Evolutionary conservation across 2,329 filamentous ascomycete genomes (phyloP).

Genomic region (Zalaria obscura): DNA sequence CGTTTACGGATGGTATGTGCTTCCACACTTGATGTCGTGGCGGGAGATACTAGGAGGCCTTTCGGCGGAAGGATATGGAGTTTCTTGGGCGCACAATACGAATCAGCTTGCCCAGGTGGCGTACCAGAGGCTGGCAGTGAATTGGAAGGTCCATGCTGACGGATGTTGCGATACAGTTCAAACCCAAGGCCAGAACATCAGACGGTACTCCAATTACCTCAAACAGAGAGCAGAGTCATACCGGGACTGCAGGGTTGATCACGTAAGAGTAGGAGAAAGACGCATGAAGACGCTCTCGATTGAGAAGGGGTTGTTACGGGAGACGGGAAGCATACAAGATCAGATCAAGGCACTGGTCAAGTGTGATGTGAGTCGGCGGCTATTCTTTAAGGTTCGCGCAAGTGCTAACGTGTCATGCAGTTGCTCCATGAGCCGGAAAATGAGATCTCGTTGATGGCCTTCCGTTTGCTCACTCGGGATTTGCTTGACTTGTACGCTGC

Average conservation of each 20-base stretch:
- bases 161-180: slow-evolving; percentile 47
- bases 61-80: no score
- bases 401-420: slow-evolving; percentile 27
- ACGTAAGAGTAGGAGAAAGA: slow-evolving; percentile 69
- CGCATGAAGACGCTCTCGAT: slow-evolving; percentile 74
- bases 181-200: slow-evolving; percentile 87
- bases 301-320: slow-evolving; percentile 80
- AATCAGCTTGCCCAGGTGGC: no score
- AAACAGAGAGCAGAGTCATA: slow-evolving; percentile 69
- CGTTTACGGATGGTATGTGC: slow-evolving; percentile 74
- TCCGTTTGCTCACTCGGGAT: slow-evolving; percentile 80
- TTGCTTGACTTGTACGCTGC: slow-evolving; percentile 82
- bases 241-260: slow-evolving; percentile 74
- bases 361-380: slow-evolving; percentile 61
- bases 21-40: not conserved
- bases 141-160: not conserved
- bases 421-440: slow-evolving; percentile 85
- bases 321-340: slow-evolving; percentile 80
- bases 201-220: slow-evolving; percentile 80
- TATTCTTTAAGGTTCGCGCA: not conserved
- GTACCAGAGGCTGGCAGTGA: slow-evolving; percentile 20
- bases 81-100: no score
- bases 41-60: not conserved
- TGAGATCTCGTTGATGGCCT: slow-evolving; percentile 90
- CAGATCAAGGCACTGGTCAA: slow-evolving; percentile 76